Evolutionary conservation across 2,329 filamentous ascomycete genomes (phyloP), one percentile per base, ranked within the genome.

Genomic region (Xylaria polymorpha): DNA sequence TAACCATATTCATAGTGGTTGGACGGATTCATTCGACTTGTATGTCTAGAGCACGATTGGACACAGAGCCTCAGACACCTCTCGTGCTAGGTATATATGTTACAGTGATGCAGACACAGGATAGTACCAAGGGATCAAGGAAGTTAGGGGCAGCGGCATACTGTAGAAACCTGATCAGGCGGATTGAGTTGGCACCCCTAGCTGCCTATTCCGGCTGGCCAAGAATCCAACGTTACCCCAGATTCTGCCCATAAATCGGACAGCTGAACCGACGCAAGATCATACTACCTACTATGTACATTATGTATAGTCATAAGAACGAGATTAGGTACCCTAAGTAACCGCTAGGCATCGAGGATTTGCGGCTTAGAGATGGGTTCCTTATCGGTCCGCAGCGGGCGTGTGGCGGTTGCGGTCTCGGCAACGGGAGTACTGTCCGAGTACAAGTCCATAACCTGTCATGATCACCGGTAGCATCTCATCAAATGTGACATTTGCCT

Each of bases 121-220:
- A 61, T 14, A 15, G 46, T 18, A 29, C 4, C 25, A 29, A 29
- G 25, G 1, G 12, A 25, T 39, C 32, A 8, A 20, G 9, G 35
- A 8, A 29, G 48, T 50, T 10, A 53, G 12, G 22, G 58, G 43
- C n/a, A 48, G 50, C 12, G 22, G 32, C 29, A 37, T 20, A 37
- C 35, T 9, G 8, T 9, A 44, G 18, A 2, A 29, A 46, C 14
- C 37, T 46, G 48, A n/a, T 29, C 32, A 48, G 48, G 15, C 43
- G 20, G 57, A 57, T 20, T 61, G 50, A 20, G 29, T 15, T 3
- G 48, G 22, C 22, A 50, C 32, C 18, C 35, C 22, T 32, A 65
- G 46, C 46, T 60, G 46, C 56, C 44, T 60, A 66, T 66, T 61
- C 32, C n/a, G 18, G 58, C 14, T 12, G n/a, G 51, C 58, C 35